phyloP scores from a whole-genome alignment of 2,329 filamentous ascomycete species.

The Phaeosphaeria sp. region DNA sequence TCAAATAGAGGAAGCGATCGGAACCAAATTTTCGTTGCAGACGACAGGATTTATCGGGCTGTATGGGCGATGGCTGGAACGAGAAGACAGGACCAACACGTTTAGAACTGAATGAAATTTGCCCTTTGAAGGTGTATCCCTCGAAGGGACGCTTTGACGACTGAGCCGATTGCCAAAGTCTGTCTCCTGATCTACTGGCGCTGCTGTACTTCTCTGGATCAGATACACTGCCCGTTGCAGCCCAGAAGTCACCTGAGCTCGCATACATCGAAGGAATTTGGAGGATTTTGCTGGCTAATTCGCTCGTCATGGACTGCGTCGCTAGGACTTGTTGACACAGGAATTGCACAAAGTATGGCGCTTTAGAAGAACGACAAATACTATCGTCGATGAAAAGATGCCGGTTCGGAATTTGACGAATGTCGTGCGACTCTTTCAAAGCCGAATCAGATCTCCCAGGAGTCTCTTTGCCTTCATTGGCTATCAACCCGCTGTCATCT shows the following conservation, averaged over 20 bases:
- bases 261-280: background rate
- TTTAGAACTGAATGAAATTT: conserved; percentile 26
- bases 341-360: conserved; percentile 42
- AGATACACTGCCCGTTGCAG: background rate
- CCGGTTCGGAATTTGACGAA: conserved; percentile 35
- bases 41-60: conserved; percentile 41
- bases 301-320: conserved; percentile 15
- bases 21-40: conserved; percentile 48
- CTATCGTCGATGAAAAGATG: conserved; percentile 36
- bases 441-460: conserved; percentile 16
- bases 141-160: conserved; percentile 27
- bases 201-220: background rate
- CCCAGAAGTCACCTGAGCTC: background rate
- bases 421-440: conserved; percentile 24
- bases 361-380: background rate
- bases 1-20: conserved; percentile 53
- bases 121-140: conserved; percentile 45
- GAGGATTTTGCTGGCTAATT: background rate
- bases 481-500: background rate
- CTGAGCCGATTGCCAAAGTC: background rate
- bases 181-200: too few species aligned
- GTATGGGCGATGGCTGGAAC: conserved; percentile 32
- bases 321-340: conserved; percentile 40
- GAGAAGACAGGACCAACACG: conserved; percentile 28
- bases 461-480: background rate